These are phyloP conservation scores for Diplosphaera chodatii DNA, from an alignment of 139 green algal genomes.

Conservation along the genomic window DNA sequence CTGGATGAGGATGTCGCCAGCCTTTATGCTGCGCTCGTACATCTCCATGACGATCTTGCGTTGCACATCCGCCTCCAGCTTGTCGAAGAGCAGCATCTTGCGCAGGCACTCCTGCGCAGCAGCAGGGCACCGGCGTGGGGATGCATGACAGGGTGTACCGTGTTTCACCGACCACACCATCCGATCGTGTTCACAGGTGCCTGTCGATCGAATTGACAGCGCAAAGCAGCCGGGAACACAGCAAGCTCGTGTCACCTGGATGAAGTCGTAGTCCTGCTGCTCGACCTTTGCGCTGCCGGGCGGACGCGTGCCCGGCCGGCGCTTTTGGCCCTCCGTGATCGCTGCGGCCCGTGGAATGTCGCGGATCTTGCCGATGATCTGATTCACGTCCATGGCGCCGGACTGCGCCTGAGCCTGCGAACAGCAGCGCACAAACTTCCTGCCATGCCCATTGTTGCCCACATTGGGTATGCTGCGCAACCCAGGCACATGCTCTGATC, in stretches of 20 bases:
- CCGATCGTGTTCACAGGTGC: no score
- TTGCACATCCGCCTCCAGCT: conserved; percentile 59
- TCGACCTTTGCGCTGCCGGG: conserved; percentile 27
- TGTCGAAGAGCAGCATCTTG: conserved; percentile 80
- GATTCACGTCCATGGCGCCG: neutral
- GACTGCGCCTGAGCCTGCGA: neutral
- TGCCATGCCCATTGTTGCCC: no score
- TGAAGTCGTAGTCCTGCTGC: conserved; percentile 55
- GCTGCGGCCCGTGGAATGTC: conserved; percentile 33
- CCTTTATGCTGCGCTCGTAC: conserved; percentile 42
- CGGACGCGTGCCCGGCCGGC: conserved; percentile 37
- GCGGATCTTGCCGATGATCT: conserved; percentile 17
- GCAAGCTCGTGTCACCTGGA: conserved; percentile 57
- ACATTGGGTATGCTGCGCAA: no score
- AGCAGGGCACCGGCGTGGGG: neutral
- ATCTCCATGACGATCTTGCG: conserved; percentile 55
- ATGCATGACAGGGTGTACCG: neutral
- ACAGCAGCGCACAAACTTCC: no score
- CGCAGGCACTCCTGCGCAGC: conserved; percentile 54
- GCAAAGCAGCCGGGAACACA: no score
- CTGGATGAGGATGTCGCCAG: conserved; percentile 87
- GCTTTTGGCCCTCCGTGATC: conserved; percentile 56
- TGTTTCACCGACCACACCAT: neutral
- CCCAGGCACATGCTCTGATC: no score
- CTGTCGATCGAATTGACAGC: neutral